Conservation (phyloP, 129 eudicot genomes). For the Pulicaria dysenterica region DNA sequence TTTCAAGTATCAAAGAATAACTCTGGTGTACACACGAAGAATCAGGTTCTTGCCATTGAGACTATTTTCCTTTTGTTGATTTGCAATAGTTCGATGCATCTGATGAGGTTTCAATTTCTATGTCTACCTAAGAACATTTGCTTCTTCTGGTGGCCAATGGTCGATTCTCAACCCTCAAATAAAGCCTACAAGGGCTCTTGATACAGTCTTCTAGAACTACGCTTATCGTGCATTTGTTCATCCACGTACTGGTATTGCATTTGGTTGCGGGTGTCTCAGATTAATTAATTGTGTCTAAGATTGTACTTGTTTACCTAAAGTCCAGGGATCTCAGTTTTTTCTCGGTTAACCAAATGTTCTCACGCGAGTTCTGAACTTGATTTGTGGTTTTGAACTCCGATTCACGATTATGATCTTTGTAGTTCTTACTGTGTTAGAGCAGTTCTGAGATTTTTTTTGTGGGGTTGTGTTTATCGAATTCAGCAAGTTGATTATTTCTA, state of each 20-base stretch:
- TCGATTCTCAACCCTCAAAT: conserved; percentile 43
- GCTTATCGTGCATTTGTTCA: conserved; percentile 58
- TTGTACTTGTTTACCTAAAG: too few relatives aligned
- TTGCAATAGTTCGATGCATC: conserved; percentile 41
- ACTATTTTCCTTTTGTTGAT: conserved; percentile 1
- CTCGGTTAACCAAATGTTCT: too few relatives aligned
- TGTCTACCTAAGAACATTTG: conserved; percentile 40
- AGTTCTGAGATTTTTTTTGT: too few relatives aligned
- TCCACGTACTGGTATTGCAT: conserved; percentile 64
- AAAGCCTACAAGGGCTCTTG: conserved; percentile 54
- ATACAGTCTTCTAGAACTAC: conserved; percentile 69
- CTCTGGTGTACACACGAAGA: neutral
- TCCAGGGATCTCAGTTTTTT: too few relatives aligned
- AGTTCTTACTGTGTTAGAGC: too few relatives aligned
- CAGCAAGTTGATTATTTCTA: too few relatives aligned
- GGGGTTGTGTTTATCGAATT: too few relatives aligned
- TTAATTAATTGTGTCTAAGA: too few relatives aligned
- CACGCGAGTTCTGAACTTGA: too few relatives aligned
- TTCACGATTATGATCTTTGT: too few relatives aligned
- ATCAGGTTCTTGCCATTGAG: neutral
- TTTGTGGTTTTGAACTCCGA: too few relatives aligned
- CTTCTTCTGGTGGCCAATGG: conserved; percentile 37
- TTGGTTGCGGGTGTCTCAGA: too few relatives aligned
- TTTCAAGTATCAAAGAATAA: conserved; percentile 9
- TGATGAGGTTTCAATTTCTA: conserved; percentile 52